Evolutionary conservation across 768 basidiomycete genomes (phyloP).

Genomic region (Pulveroboletus ravenelii): DNA sequence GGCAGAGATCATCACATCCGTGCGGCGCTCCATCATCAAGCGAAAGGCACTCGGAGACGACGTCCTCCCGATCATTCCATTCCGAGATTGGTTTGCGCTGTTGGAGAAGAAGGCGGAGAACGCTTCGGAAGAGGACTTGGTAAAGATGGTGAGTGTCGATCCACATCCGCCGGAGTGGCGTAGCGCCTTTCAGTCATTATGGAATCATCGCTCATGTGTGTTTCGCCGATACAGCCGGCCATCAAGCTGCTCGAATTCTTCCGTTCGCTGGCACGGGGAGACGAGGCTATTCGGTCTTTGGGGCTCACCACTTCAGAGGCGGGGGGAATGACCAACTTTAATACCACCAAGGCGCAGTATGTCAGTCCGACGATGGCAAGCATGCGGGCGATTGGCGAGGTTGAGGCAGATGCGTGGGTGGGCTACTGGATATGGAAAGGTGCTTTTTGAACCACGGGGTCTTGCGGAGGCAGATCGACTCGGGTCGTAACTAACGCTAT

Average conservation of each 20-base stretch:
- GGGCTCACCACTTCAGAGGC: slow-evolving; percentile 5
- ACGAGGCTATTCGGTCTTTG: neutral
- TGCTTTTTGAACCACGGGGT: too few relatives aligned
- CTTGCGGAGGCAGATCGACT: too few relatives aligned
- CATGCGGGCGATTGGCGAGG: slow-evolving; percentile 23
- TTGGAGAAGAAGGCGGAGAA: slow-evolving; percentile 23
- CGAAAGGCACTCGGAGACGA: slow-evolving; percentile 6
- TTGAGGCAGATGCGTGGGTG: slow-evolving; percentile 22
- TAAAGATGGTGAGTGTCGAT: slow-evolving; percentile 28
- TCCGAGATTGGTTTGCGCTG: slow-evolving; percentile 28
- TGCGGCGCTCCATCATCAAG: slow-evolving; percentile 18
- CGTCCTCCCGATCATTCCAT: slow-evolving; percentile 19
- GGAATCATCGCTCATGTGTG: neutral
- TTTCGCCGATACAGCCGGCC: slow-evolving; percentile 25
- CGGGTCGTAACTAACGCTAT: too few relatives aligned
- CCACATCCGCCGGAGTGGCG: too few relatives aligned
- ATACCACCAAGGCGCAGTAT: slow-evolving; percentile 8
- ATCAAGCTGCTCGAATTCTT: slow-evolving; percentile 2
- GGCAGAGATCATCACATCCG: slow-evolving; percentile 20
- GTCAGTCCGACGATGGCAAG: slow-evolving; percentile 22
- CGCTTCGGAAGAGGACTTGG: slow-evolving; percentile 23
- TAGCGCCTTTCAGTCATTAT: too few relatives aligned
- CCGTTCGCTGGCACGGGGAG: too few relatives aligned
- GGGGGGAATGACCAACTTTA: slow-evolving; percentile 19
- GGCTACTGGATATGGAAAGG: too few relatives aligned